A percentile compares a stretch with the other conserved stretches of the same genome.
Evolutionary conservation across 495 filamentous ascomycete genomes (phyloP).

Genomic region (Xylaria cubensis): DNA sequence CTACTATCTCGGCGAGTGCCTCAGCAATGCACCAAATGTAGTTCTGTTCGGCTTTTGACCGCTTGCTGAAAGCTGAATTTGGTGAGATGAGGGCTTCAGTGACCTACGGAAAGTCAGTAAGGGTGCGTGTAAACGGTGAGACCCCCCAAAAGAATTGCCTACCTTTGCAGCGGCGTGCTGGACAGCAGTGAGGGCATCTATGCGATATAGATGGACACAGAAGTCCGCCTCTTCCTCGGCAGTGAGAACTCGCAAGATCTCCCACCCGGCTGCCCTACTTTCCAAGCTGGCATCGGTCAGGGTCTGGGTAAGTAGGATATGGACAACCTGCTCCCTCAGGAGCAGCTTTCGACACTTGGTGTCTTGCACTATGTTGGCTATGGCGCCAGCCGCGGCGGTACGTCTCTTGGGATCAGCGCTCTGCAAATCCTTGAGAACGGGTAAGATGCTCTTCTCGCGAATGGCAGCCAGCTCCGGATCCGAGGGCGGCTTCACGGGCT

Average conservation of each 20-base stretch:
- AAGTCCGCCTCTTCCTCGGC: conserved; percentile 66
- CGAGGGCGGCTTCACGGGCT: conserved; percentile 57
- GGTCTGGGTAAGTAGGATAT: conserved; percentile 64
- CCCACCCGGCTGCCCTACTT: conserved; percentile 65
- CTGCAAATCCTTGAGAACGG: conserved; percentile 61
- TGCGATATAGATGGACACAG: conserved; percentile 64
- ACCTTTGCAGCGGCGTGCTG: conserved; percentile 58
- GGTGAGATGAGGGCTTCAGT: conserved; percentile 48
- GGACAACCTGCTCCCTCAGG: conserved; percentile 65
- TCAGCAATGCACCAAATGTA: conserved; percentile 57
- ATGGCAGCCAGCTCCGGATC: conserved; percentile 63
- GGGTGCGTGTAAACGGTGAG: neutral
- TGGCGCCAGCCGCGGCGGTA: conserved; percentile 58
- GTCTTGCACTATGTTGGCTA: conserved; percentile 66
- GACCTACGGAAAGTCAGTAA: conserved; percentile 45
- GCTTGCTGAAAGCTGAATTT: conserved; percentile 47
- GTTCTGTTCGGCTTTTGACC: conserved; percentile 55
- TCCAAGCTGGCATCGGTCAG: conserved; percentile 64
- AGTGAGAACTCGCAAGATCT: conserved; percentile 62
- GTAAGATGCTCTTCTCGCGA: conserved; percentile 62
- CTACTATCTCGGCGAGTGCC: conserved; percentile 53
- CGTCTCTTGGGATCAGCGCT: conserved; percentile 61
- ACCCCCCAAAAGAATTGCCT: conserved; percentile 28
- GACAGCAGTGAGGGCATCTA: conserved; percentile 63
- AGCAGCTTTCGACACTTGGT: conserved; percentile 63